Conservation (phyloP, 805 yeast species). For the Sugiyamaella boreocaroliniensis region DNA sequence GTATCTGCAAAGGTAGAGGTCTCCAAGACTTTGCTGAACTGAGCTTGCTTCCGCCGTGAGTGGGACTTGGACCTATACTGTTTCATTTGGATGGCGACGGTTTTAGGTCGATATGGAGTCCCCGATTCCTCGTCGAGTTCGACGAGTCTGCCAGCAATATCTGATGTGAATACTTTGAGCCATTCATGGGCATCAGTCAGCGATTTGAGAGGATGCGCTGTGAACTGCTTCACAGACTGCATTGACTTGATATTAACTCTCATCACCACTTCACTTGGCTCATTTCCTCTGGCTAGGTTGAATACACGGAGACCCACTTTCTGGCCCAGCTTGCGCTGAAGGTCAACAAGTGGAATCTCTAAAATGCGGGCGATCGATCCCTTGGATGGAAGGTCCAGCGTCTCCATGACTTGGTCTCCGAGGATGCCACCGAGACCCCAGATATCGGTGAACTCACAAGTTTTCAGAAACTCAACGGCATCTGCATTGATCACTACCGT, state of each 20-base stretch:
- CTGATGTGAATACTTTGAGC: conserved; percentile 80
- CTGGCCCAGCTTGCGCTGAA: conserved; percentile 35
- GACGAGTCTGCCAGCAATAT: conserved; percentile 57
- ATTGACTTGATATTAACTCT: conserved; percentile 70
- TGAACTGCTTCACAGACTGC: conserved; percentile 81
- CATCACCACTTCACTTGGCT: conserved; percentile 46
- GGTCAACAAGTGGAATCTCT: conserved; percentile 37
- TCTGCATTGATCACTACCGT: conserved; percentile 55
- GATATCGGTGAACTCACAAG: conserved; percentile 63
- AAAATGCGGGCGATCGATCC: conserved; percentile 47
- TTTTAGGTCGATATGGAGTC: conserved; percentile 45
- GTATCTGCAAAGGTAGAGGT: conserved; percentile 8
- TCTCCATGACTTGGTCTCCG: conserved; percentile 54
- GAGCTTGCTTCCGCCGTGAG: conserved; percentile 20
- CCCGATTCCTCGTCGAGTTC: conserved; percentile 66
- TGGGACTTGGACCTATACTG: conserved; percentile 17
- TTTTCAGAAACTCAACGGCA: conserved; percentile 47
- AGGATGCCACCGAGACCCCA: conserved; percentile 89
- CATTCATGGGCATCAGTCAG: conserved; percentile 60
- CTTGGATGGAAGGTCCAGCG: conserved; percentile 46
- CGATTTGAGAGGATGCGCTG: conserved; percentile 46
- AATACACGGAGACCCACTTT: conserved; percentile 48
- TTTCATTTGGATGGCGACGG: conserved; percentile 39
- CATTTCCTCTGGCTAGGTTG: conserved; percentile 58
- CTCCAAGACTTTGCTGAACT: conserved; percentile 12